phyloP scores from a whole-genome alignment of 768 basidiomycete species.

The Hygrophoropsis aurantiaca region DNA sequence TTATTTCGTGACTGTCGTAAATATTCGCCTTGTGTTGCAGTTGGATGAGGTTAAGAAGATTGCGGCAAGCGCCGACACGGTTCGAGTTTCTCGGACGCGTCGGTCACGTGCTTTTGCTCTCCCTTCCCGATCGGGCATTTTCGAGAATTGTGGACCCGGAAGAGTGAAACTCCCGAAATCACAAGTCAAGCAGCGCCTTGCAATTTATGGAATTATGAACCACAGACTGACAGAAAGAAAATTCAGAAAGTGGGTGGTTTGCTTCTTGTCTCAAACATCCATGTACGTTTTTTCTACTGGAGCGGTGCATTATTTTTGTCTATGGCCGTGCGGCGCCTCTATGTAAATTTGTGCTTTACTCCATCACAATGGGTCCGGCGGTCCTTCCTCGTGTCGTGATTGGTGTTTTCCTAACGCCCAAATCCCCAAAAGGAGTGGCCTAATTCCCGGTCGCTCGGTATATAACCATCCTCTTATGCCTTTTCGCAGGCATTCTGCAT shows the following conservation, averaged over 20 bases:
- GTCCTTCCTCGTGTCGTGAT: constrained; percentile 5
- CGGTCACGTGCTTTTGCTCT: constrained; percentile 23
- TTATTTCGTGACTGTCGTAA: constrained; percentile 2
- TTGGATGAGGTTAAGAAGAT: not conserved
- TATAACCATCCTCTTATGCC: constrained; percentile 13
- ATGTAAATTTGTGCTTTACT: not conserved
- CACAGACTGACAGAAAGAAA: no score
- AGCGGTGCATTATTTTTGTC: no score
- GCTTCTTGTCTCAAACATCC: no score
- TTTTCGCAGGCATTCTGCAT: no score
- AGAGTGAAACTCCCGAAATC: no score
- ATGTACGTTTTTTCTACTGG: no score
- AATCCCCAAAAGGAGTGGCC: constrained; percentile 2
- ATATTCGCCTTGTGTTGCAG: constrained; percentile 1
- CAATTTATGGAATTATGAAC: no score
- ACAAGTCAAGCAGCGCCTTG: no score
- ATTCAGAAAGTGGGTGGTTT: no score
- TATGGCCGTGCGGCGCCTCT: not conserved
- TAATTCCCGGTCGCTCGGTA: constrained; percentile 32
- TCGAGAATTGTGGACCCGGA: no score
- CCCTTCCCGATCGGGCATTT: no score
- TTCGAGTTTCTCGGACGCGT: constrained; percentile 30
- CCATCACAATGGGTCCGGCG: not conserved
- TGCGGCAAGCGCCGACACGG: constrained; percentile 20
- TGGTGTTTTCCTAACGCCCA: constrained; percentile 15